Evolutionary conservation across 2,329 filamentous ascomycete species (phyloP).

Genomic region (Chaetoscypha palmicola): DNA sequence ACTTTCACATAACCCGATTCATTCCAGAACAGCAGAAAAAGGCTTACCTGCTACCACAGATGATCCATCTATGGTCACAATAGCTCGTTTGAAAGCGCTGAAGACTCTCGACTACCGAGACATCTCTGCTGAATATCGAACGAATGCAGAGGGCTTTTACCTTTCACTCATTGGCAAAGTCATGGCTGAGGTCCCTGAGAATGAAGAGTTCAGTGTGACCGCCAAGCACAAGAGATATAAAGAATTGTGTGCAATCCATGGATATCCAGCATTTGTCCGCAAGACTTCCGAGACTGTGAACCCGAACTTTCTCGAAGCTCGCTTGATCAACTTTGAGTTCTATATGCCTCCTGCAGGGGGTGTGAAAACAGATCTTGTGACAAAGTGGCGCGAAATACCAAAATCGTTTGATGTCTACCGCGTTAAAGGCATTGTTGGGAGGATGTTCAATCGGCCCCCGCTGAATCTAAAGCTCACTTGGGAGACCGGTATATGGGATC

Average conservation of each 20-base stretch:
- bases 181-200: constrained; percentile 52
- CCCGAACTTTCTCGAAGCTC: constrained; percentile 73
- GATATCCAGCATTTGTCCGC: constrained; percentile 59
- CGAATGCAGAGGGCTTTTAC: constrained; percentile 91
- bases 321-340: constrained; percentile 63
- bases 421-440: constrained; percentile 70
- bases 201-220: constrained; percentile 48
- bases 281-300: constrained; percentile 46
- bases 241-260: constrained; percentile 70
- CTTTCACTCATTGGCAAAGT: constrained; percentile 75
- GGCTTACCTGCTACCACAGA: constrained; percentile 50
- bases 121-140: constrained; percentile 66
- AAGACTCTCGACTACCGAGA: constrained; percentile 65
- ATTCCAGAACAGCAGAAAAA: constrained; percentile 37
- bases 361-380: constrained; percentile 17
- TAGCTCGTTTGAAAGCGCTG: constrained; percentile 65
- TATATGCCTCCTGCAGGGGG: constrained; percentile 15
- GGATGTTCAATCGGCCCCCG: constrained; percentile 59
- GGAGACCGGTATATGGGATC: constrained; percentile 90
- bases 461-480: constrained; percentile 63
- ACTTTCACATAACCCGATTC: constrained; percentile 81
- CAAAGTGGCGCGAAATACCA: constrained; percentile 55
- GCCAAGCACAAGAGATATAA: constrained; percentile 62
- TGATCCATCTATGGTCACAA: constrained; percentile 81
- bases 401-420: constrained; percentile 74